phyloP scores from a whole-genome alignment of 2,329 filamentous ascomycete species.

The Calycina herbarum region DNA sequence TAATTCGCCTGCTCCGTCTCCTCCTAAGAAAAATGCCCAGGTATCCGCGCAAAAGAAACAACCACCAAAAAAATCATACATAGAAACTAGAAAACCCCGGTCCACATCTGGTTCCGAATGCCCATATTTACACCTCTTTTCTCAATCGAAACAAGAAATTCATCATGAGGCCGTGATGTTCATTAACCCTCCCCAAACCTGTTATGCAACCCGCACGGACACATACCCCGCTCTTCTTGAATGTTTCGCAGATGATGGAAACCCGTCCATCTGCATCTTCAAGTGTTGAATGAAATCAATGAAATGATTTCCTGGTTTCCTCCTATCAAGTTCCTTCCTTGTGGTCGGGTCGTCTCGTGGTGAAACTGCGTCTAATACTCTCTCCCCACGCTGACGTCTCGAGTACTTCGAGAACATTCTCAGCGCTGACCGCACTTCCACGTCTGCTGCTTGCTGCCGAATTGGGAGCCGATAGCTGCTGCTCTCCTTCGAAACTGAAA shows the following conservation, averaged over 20 bases:
- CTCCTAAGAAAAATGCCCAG: not conserved
- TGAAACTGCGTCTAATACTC: slow-evolving; percentile 86
- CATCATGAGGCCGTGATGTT: slow-evolving; percentile 19
- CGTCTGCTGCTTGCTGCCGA: slow-evolving; percentile 55
- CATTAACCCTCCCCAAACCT: slow-evolving; percentile 22
- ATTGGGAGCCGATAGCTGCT: slow-evolving; percentile 23
- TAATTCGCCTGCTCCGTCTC: not conserved
- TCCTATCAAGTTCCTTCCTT: slow-evolving; percentile 16
- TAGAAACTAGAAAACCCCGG: not conserved
- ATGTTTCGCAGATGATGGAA: slow-evolving; percentile 4
- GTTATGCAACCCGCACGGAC: slow-evolving; percentile 29
- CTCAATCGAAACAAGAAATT: slow-evolving; percentile 17
- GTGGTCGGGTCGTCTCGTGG: slow-evolving; percentile 51
- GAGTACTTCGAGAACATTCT: slow-evolving; percentile 79
- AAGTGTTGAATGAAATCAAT: not conserved
- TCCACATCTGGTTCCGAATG: not conserved
- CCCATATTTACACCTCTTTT: not conserved
- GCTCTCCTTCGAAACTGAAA: slow-evolving; percentile 35
- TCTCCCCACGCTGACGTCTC: slow-evolving; percentile 92
- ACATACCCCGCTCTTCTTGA: slow-evolving; percentile 8
- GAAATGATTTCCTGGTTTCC: not conserved
- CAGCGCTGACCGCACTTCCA: slow-evolving; percentile 69
- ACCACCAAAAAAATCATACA: slow-evolving; percentile 15
- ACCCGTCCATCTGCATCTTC: not conserved
- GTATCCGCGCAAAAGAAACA: not conserved